Base-by-base conservation (phyloP, 2,329 filamentous ascomycete genomes). In the Rutstroemia sp. region DNA sequence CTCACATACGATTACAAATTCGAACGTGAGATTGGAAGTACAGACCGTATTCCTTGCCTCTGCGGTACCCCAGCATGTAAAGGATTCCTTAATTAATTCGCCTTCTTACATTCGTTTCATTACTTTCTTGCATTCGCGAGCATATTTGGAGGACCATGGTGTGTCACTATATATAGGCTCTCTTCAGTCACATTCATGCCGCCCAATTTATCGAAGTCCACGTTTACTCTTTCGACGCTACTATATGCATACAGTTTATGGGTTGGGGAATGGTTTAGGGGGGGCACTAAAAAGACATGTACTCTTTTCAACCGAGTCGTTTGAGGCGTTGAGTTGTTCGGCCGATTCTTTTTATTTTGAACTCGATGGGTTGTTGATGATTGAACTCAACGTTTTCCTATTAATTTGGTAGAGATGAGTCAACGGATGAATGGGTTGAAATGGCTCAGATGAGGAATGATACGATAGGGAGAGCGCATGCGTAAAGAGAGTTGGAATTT, bases 1-100 rank as follows among this genome's bases (percentile, higher is more conserved):
- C 85, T 99, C 71, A 99, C 94, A 2, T 99, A 99, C 76, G 94
- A 99, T 77, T 99, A 99, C 81, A 99, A 99, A 74, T 99, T 99
- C 72, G 94, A 99, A 77, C 88, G 94, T 66, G 94, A 99, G 74
- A 90, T 95, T 68, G 91, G 91, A 68, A 95, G 90, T 65, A 83
- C 91, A 61, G 94, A 99, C 72, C 90, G 94, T 62, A 96, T 99
- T 66, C 94, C 94, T 51, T 99, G 94, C 77, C 85, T 99, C 51
- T 99, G 94, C 73, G 94, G 94, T 59, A 96, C 92, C 45, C 85
- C 92, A 30, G 91, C 90, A 49, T 99, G 94, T 78, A 99, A 99
- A 79, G 94, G 94, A 62, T 99, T 97, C 78, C 89, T 99, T 74
- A 99, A 99, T 75, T 99, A 79, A 82, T 41, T 51, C 57, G n/a